Conservation (phyloP, 2,329 filamentous ascomycete genomes). For the Pleoardoris graminearum region DNA sequence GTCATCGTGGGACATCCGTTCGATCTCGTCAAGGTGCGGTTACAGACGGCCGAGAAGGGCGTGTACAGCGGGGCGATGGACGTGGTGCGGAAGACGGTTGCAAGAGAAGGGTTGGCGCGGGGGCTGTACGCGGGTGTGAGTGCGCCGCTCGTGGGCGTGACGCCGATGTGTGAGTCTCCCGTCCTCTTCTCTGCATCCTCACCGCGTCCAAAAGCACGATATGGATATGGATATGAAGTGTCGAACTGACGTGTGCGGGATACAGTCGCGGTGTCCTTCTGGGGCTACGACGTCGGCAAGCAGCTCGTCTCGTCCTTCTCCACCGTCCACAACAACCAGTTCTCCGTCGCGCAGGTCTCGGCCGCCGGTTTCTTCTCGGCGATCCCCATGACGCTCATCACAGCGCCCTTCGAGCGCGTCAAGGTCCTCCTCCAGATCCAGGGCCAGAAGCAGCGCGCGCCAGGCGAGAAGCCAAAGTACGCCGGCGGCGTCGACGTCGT, state of each 20-base stretch:
- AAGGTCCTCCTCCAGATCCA: conserved; percentile 99
- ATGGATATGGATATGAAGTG: not conserved
- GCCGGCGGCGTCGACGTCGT: conserved; percentile 86
- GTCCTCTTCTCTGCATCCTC: not conserved
- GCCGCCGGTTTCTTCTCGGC: conserved; percentile 93
- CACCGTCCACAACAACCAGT: conserved; percentile 68
- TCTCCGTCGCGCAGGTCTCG: conserved; percentile 84
- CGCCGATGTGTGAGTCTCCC: conserved; percentile 87
- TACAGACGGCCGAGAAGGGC: conserved; percentile 94
- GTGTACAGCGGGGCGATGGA: conserved; percentile 90
- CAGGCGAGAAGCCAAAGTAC: conserved; percentile 93
- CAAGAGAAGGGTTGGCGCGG: conserved; percentile 75
- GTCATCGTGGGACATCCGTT: conserved; percentile 94
- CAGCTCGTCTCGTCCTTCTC: conserved; percentile 74
- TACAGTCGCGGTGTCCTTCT: conserved; percentile 68
- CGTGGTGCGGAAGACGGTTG: conserved; percentile 85
- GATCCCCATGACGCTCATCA: conserved; percentile 96
- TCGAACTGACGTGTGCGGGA: conserved; percentile 14
- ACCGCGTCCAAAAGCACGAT: not conserved
- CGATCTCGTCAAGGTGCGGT: conserved; percentile 93
- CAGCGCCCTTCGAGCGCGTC: conserved; percentile 97
- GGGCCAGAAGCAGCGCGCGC: conserved; percentile 80
- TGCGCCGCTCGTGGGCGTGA: conserved; percentile 91
- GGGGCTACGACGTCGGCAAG: conserved; percentile 95
- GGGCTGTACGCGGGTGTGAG: conserved; percentile 97